Evolutionary conservation across 331 rosid species (phyloP).

Genomic region (Saraca asoca): DNA sequence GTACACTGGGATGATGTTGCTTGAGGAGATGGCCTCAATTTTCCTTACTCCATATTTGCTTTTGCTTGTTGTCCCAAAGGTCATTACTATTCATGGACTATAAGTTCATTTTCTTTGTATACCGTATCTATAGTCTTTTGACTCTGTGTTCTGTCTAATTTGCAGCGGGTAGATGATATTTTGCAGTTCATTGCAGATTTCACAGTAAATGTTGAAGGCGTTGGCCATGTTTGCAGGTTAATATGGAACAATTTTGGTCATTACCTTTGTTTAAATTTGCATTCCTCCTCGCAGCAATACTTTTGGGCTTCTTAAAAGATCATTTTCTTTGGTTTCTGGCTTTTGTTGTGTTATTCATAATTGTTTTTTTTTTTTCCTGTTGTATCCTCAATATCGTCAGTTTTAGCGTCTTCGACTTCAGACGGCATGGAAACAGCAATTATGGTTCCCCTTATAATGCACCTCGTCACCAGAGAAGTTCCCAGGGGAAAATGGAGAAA

Average conservation of each 20-base stretch:
- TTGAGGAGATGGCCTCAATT: constrained; percentile 98
- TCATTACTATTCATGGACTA: constrained; percentile 32
- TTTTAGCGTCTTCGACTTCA: constrained; percentile 78
- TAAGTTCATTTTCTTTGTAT: constrained; percentile 10
- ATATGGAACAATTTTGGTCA: background rate
- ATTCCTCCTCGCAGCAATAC: constrained; percentile 12
- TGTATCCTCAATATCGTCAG: constrained; percentile 48
- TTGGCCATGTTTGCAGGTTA: constrained; percentile 98
- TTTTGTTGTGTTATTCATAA: constrained; percentile 12
- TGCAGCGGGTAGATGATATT: constrained; percentile 93
- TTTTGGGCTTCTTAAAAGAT: constrained; percentile 7
- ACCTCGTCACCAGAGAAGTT: constrained; percentile 62
- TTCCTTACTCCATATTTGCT: constrained; percentile 96
- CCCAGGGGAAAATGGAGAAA: constrained; percentile 99
- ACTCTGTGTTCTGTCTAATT: constrained; percentile 26
- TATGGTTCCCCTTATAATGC: constrained; percentile 78
- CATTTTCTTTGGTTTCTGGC: background rate
- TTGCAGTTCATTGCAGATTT: constrained; percentile 80
- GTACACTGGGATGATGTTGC: constrained; percentile 96
- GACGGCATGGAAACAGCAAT: constrained; percentile 73
- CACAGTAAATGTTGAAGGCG: constrained; percentile 86
- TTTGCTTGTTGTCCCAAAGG: constrained; percentile 81
- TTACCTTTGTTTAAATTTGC: background rate
- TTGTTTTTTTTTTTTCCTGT: constrained; percentile 15
- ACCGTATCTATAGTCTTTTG: constrained; percentile 10